Conservation (phyloP, 495 filamentous ascomycete genomes). For the Podospora didyma region DNA sequence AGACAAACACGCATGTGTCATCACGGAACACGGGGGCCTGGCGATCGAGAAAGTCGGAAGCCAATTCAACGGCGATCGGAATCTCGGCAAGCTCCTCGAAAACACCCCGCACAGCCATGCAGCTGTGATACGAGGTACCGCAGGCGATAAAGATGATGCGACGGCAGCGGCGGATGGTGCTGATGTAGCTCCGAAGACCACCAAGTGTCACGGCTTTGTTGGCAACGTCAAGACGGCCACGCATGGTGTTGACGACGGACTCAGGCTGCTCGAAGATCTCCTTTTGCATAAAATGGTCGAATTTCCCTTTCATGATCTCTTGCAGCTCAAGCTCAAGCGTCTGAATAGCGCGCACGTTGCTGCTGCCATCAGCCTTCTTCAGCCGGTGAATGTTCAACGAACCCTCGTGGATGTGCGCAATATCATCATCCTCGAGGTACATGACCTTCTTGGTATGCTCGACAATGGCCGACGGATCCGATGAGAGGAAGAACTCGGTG, state of each 20-base stretch:
- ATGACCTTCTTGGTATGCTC: conserved; percentile 99
- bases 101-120: conserved; percentile 96
- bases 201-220: conserved; percentile 94
- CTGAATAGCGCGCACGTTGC: conserved; percentile 95
- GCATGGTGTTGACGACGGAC: conserved; percentile 99
- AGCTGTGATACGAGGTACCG: conserved; percentile 96
- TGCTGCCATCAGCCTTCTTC: conserved; percentile 92
- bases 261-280: conserved; percentile 99
- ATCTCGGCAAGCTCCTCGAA: conserved; percentile 99
- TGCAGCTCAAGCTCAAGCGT: conserved; percentile 97
- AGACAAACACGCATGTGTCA: conserved; percentile 98
- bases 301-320: conserved; percentile 99
- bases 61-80: conserved; percentile 92
- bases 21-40: conserved; percentile 99
- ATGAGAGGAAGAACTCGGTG: conserved; percentile 98
- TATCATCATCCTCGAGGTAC: conserved; percentile 98
- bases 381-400: conserved; percentile 98
- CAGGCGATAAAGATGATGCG: conserved; percentile 98
- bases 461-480: conserved; percentile 95
- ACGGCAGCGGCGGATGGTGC: conserved; percentile 92
- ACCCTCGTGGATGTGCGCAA: conserved; percentile 98
- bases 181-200: conserved; percentile 91
- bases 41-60: conserved; percentile 96
- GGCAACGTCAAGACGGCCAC: conserved; percentile 87
- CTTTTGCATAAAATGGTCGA: conserved; percentile 99